Evolutionary conservation across 331 rosid genomes (phyloP).

Genomic region (Phaseolus coccineus): DNA sequence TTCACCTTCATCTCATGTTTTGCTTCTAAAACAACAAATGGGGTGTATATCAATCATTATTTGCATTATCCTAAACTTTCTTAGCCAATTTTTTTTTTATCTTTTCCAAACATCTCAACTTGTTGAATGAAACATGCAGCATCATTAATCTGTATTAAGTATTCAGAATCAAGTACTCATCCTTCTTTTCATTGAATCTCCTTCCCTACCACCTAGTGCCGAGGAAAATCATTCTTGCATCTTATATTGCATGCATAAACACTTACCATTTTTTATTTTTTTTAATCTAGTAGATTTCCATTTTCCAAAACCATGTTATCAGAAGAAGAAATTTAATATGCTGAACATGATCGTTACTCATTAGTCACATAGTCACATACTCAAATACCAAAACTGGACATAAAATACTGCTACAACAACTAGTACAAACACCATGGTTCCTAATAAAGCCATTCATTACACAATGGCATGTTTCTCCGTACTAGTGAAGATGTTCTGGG

Average conservation of each 20-base stretch:
- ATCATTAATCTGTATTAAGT: background rate
- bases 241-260: constrained; percentile 40
- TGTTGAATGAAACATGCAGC: constrained; percentile 32
- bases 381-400: background rate
- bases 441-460: background rate
- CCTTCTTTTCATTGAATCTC: constrained; percentile 3
- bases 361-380: background rate
- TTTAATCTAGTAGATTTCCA: background rate
- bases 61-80: background rate
- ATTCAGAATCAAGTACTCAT: background rate
- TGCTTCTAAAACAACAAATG: background rate
- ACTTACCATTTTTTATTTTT: background rate
- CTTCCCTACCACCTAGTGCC: background rate
- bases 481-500: background rate
- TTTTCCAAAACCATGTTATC: background rate
- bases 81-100: background rate
- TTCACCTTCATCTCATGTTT: background rate
- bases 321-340: background rate
- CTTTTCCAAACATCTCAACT: background rate
- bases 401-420: background rate
- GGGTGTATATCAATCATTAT: background rate
- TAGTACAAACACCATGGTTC: background rate
- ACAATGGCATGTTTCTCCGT: background rate
- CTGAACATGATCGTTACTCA: background rate
- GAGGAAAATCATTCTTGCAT: background rate